Evolutionary conservation across 768 basidiomycete species (phyloP), one percentile per base, ranked within the genome.

Genomic region (Baorangia bicolor): DNA sequence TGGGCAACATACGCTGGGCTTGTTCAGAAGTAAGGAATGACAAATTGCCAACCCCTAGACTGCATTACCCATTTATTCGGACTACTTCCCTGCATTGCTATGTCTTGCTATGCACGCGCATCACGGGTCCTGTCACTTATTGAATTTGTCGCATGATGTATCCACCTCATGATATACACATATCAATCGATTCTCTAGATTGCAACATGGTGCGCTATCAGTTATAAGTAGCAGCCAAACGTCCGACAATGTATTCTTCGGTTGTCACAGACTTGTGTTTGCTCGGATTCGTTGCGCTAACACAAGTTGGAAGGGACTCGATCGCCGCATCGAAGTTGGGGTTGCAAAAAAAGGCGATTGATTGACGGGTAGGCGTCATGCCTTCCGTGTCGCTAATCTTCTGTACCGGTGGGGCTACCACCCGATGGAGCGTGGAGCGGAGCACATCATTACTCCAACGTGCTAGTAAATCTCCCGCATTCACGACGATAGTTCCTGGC

Each of bases 321-420:
- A 94, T 85, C 54, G 78, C 75, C 14, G 88, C 75, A 39, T 78
- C 78, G 62, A 81, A 83, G 60, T 92, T 90, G 4, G 91, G 90
- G 63, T 88, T 92, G 76, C 88, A 91, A 73, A 94, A 94, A 77
- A 90, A 94, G 9, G 88, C 92, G 49, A 93, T 87, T 10, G 88
- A 90, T 65, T 91, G 89, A 27, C 92, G 81, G 10, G 74, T 70
- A 1, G 89, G 85, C 1, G 83, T 86, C 55, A 85, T 70, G n/a
- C 69, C 73, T 58, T 85, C 82, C 7, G 73, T 75, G 9, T 78
- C 74, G 59, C 68, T 79, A 53, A 81, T 67, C 59, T 76, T 75
- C 62, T 74, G 72, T 13, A 77, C 78, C 1, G 82, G 75, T 21
- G 92, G 90, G 5, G 87, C 85, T 8, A 92, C 91, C 21, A 94